Evolutionary conservation across 495 filamentous ascomycete genomes (phyloP), one percentile per base, ranked within the genome.

Genomic region (Rhypophila decipiens): DNA sequence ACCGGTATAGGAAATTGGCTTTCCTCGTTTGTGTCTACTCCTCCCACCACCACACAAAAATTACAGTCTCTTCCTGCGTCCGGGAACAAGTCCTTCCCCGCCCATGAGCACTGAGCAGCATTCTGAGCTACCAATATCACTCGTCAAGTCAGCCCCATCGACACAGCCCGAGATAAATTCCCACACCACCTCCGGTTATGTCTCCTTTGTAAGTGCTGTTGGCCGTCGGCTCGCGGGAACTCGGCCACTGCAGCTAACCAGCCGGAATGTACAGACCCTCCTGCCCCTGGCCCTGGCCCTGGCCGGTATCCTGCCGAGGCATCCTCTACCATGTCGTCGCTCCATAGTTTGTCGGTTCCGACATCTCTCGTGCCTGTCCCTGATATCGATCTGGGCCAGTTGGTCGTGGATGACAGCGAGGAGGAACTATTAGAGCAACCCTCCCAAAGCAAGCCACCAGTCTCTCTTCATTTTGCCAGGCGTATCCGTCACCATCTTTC

Each of bases 401-500:
- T 73, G 20, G 65, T 71, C 0, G 60, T 68, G 20, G 69, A 74
- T 11, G 70, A 74, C 39, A 56, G 34, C 27, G 68, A 72, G 5
- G 69, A 68, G 22, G 63, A 63, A 13, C 51, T 37, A 20, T n/a
- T n/a, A n/a, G 55, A 58, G 1, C 44, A 38, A 12, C 48, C 46
- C 21, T 34, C 55, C 10, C 51, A 56, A 33, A 58, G 49, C 40
- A 64, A 60, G 39, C 68, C 58, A 44, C 56, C 58, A 8, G 60
- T 63, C 43, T 57, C 70, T 13, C 55, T 74, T 3, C 61, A 66
- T 39, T 56, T 59, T 11, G 63, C 72, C 42, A 65, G 49, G 13
- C 70, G 55, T 36, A 42, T 78, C 21, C 70, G 64, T 23, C 67
- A 73, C 39, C 75, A 68, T 37, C 52, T 76, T 8, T 76, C 73